A percentile compares a stretch with the other conserved stretches of the same genome.
phyloP scores from a whole-genome alignment of 129 eudicot species.

The Dittrichia graveolens region DNA sequence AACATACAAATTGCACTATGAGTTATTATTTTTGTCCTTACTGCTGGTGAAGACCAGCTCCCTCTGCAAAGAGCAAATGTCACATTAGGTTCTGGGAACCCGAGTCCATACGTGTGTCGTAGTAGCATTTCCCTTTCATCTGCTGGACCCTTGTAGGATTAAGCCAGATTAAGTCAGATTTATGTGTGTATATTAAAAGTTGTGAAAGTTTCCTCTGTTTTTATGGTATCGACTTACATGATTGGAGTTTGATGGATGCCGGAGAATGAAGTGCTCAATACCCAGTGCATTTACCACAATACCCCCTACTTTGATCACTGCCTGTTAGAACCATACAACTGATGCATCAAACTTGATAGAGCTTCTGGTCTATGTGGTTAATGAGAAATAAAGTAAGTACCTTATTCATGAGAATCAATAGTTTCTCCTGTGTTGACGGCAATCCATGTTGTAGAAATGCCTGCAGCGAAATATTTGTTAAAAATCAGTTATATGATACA shows the following conservation, averaged over 20 bases:
- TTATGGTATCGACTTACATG: slow-evolving; percentile 51
- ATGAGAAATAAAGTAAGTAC: slow-evolving; percentile 28
- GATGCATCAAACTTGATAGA: background rate
- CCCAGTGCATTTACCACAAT: slow-evolving; percentile 79
- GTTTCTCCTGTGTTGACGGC: slow-evolving; percentile 82
- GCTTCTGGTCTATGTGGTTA: background rate
- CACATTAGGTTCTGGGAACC: slow-evolving; percentile 94
- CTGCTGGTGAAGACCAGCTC: slow-evolving; percentile 98
- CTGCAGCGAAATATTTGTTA: slow-evolving; percentile 33
- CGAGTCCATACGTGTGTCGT: slow-evolving; percentile 80
- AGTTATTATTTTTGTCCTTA: slow-evolving; percentile 39
- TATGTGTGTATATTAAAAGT: background rate
- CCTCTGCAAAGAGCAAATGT: slow-evolving; percentile 92
- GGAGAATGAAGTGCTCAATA: slow-evolving; percentile 83
- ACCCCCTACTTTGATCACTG: slow-evolving; percentile 85
- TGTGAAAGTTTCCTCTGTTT: background rate
- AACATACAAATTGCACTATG: background rate
- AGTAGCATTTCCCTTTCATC: slow-evolving; percentile 82
- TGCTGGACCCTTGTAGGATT: slow-evolving; percentile 48
- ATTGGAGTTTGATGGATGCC: slow-evolving; percentile 63
- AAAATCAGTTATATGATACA: background rate
- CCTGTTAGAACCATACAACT: slow-evolving; percentile 44
- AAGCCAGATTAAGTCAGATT: slow-evolving; percentile 26
- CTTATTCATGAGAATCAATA: slow-evolving; percentile 74
- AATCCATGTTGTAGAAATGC: slow-evolving; percentile 89